Base-by-base conservation (phyloP, 2,329 filamentous ascomycete species). In the Cladophialophora bantiana region DNA sequence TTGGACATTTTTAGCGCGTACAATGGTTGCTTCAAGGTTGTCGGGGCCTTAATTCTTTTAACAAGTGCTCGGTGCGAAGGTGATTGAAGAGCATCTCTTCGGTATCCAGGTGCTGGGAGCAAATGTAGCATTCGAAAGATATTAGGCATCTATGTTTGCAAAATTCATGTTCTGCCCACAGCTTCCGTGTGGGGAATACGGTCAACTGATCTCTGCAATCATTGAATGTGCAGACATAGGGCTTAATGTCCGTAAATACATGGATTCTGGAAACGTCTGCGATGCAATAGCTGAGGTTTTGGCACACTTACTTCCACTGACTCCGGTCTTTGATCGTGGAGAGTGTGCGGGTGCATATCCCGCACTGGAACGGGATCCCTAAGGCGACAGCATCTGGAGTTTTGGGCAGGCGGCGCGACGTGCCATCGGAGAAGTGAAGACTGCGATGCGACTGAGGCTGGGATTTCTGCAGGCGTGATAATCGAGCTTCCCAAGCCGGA, bases 171-270 rank as follows among this genome's bases (percentile, higher is more conserved):
- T 36, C 54, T 15, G 18, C 34, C 54, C 34, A 57, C 10, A 38
- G 34, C 26, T 38, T 40, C 9, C 54, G 3, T 34, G 54, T n/a
- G 13, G 54, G 54, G 32, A 57, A 40, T 4, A 57, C 15, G 13
- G 53, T 57, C 15, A 57, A 57, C 32, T 18, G 2, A n/a, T 57
- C 9, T 57, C 38, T 7, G n/a, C 34, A 40, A n/a, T 57, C 54
- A 3, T 40, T 10, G 10, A 26, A 40, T n/a, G 54, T 57, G 26
- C 54, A 57, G 40, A 57, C 2, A 5, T 57, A 57, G 13, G 54
- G 35, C 15, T 57, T 57, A 7, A 42, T 36, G 4, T 40, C 34
- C 12, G 54, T 10, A 40, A 57, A 26, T 9, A 42, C 54, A 26
- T 57, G 34, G 20, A 18, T 31, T 31, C 34, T 38, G 9, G 35